These are phyloP conservation scores for Cochlearia excelsa DNA, from an alignment of 345 rosid species.

Conservation along the genomic window DNA sequence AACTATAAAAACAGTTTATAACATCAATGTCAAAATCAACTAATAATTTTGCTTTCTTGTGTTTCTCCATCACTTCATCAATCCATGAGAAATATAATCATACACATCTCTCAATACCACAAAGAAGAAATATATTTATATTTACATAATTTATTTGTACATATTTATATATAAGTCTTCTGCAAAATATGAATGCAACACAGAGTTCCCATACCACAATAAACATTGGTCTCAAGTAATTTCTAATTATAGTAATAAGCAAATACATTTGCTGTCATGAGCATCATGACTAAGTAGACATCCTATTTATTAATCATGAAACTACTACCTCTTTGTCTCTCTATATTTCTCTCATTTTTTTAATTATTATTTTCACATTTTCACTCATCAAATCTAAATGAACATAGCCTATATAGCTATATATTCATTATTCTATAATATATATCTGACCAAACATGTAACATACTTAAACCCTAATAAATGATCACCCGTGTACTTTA, in stretches of 20 bases:
- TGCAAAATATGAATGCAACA: constrained; percentile 32
- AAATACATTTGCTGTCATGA: no score
- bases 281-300: no score
- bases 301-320: constrained; percentile 30
- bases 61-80: no score
- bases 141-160: no score
- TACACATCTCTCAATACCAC: no score
- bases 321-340: constrained; percentile 34
- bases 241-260: constrained; percentile 10
- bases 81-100: no score
- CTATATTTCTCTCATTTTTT: constrained; percentile 14
- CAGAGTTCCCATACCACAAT: constrained; percentile 39
- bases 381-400: constrained; percentile 26
- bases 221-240: constrained; percentile 35
- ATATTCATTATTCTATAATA: constrained; percentile 32
- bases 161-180: no score
- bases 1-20: no score
- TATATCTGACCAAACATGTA: constrained; percentile 38
- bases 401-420: constrained; percentile 24
- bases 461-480: constrained; percentile 41
- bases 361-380: constrained; percentile 7
- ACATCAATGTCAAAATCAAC: no score
- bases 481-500: constrained; percentile 27
- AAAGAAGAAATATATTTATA: no score
- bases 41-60: no score